A percentile compares a stretch with the other conserved stretches of the same genome.
These are phyloP conservation scores for Lecanosticta acicola DNA, from an alignment of 2,329 filamentous ascomycete species.

Conservation along the genomic window DNA sequence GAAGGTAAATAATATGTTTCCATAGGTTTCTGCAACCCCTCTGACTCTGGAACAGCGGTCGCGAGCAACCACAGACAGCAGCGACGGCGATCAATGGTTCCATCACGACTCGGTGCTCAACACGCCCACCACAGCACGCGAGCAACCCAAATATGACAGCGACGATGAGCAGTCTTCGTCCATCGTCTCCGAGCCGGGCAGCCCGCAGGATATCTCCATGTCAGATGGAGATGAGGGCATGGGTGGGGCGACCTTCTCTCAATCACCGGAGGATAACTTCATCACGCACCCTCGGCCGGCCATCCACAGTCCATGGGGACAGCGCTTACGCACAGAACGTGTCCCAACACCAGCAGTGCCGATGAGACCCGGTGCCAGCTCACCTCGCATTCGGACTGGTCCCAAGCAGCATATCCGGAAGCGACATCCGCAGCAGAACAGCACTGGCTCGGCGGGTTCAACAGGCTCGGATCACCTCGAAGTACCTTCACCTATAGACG, in stretches of 20 bases:
- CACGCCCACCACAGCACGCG: constrained; percentile 19
- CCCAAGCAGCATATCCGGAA: constrained; percentile 25
- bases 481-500: constrained; percentile 33
- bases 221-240: constrained; percentile 25
- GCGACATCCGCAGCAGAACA: constrained; percentile 30
- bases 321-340: constrained; percentile 20
- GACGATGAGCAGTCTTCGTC: constrained; percentile 28
- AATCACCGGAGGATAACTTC: constrained; percentile 17
- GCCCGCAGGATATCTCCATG: constrained; percentile 26
- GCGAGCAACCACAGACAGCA: constrained; percentile 15
- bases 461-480: constrained; percentile 29
- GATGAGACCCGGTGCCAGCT: constrained; percentile 17
- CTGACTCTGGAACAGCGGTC: constrained; percentile 13
- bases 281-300: constrained; percentile 9
- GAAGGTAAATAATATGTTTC: constrained; percentile 11
- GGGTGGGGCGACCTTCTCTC: constrained; percentile 20
- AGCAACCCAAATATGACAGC: constrained; percentile 29
- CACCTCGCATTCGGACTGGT: constrained; percentile 17
- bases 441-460: constrained; percentile 23
- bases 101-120: constrained; percentile 27
- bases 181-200: constrained; percentile 30
- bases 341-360: constrained; percentile 25
- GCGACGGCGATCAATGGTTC: constrained; percentile 15
- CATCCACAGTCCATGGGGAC: constrained; percentile 18
- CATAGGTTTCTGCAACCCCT: not conserved